Base-by-base conservation (phyloP, 169 alveolate species). In the Cryptosporidium baileyi region DNA sequence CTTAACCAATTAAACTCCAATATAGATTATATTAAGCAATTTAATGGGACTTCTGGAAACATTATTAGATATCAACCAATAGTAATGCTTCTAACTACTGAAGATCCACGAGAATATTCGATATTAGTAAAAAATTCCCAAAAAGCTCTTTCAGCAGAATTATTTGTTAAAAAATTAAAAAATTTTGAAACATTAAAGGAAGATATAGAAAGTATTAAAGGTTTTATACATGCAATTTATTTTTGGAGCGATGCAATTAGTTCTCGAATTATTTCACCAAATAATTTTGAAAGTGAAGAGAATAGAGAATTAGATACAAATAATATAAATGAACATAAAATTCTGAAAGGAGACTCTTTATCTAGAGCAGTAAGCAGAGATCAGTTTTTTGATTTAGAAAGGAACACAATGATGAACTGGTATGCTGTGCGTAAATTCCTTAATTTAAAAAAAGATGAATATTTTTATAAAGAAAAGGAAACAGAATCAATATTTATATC, bases 181-280 rank as follows among this genome's bases (percentile, higher is more conserved):
- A 57, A 54, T 51, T 32, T 74, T 49, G 85, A 74, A 38, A 74
- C 41, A 15, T 40, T 74, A 57, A 74, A 57, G 57, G 85, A 54
- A 36, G 85, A 74, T 24, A 51, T 74, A 22, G 85, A 74, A 11
- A 74, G 67, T 1, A 57, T 74, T 34, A 74, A 59, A 22, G 85
- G 85, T 7, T 54, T 74, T 36, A 57, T 74, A 2, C 19, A 52
- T 54, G 85, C 85, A n/a, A 51, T 74, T n/a, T 74, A 74, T 43
- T 54, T 74, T 30, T 74, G 85, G 85, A 74, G 85, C 22, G 85
- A 74, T 57, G 67, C 74, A 54, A 74, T 74, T 38, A 74, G 22
- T 74, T 57, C 85, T 24, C 40, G 22, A 34, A 62, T 47, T 1
- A 26, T 13, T 54, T 38, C 74, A 74, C 32, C 67, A 1, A 26